phyloP scores from a whole-genome alignment of 495 filamentous ascomycete species.

The Penicillium cinerascens region DNA sequence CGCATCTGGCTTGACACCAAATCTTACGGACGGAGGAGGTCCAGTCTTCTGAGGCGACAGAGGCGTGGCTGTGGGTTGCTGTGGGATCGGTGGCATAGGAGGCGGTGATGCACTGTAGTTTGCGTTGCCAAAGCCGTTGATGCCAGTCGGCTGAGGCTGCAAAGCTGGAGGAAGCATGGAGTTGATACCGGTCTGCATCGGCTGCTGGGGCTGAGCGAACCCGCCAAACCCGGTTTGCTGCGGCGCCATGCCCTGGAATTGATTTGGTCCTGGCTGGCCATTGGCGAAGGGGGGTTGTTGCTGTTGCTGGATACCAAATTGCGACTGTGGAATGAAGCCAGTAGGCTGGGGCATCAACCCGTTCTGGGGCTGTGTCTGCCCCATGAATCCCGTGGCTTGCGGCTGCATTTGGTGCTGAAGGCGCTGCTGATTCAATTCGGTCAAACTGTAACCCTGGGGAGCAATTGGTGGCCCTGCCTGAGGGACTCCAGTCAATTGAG shows the following conservation, averaged over 20 bases:
- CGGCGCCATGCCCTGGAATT: slow-evolving; percentile 57
- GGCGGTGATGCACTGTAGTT: slow-evolving; percentile 36
- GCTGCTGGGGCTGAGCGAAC: slow-evolving; percentile 45
- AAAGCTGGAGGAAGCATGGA: slow-evolving; percentile 41
- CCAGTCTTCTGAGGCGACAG: slow-evolving; percentile 88
- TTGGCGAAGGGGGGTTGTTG: slow-evolving; percentile 26
- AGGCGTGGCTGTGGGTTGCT: slow-evolving; percentile 52
- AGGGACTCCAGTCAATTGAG: slow-evolving; percentile 76
- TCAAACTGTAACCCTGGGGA: slow-evolving; percentile 70
- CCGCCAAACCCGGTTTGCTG: slow-evolving; percentile 65
- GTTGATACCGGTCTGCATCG: slow-evolving; percentile 49
- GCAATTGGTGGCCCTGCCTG: slow-evolving; percentile 52
- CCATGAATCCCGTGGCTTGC: slow-evolving; percentile 56
- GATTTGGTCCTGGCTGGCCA: slow-evolving; percentile 13
- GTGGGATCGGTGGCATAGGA: slow-evolving; percentile 42
- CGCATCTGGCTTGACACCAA: slow-evolving; percentile 67
- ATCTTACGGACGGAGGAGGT: slow-evolving; percentile 84
- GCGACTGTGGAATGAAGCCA: slow-evolving; percentile 48
- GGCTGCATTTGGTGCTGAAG: slow-evolving; percentile 51
- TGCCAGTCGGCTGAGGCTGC: slow-evolving; percentile 53
- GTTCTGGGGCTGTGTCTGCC: slow-evolving; percentile 47
- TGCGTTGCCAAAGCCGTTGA: slow-evolving; percentile 53
- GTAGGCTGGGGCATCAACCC: slow-evolving; percentile 51
- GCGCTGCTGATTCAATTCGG: slow-evolving; percentile 66
- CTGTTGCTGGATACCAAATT: slow-evolving; percentile 52